These are phyloP conservation scores for Globisporangium canariense DNA, from an alignment of 352 stramenopile species.

Conservation along the genomic window DNA sequence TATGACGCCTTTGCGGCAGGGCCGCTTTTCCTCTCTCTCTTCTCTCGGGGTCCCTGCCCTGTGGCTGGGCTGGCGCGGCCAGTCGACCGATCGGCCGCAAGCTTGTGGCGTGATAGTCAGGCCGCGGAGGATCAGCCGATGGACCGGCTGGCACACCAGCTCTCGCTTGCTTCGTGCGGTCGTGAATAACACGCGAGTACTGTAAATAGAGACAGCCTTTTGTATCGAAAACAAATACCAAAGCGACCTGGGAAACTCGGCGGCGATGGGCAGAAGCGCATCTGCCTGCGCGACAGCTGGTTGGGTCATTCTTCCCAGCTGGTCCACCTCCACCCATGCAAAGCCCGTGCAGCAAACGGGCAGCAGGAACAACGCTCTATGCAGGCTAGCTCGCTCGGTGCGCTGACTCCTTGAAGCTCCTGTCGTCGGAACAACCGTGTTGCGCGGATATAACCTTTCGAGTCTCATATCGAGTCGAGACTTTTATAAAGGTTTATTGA, in stretches of 20 bases:
- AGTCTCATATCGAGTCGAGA: neutral
- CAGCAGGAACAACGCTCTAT: neutral
- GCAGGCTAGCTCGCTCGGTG: neutral
- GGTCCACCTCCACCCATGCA: slow-evolving; percentile 17
- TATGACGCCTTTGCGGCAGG: slow-evolving; percentile 7
- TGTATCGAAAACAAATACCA: neutral
- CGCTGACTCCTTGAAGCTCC: slow-evolving; percentile 19
- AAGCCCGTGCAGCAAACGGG: slow-evolving; percentile 8
- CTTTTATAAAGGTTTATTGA: neutral
- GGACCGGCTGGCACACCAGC: slow-evolving; percentile 13
- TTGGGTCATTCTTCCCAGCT: slow-evolving; percentile 23
- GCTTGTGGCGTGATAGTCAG: neutral
- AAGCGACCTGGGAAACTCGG: slow-evolving; percentile 11
- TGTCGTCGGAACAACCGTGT: slow-evolving; percentile 7
- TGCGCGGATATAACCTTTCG: neutral
- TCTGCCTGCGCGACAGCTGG: slow-evolving; percentile 11
- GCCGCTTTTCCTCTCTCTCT: neutral
- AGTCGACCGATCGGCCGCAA: slow-evolving; percentile 5
- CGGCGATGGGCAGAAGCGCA: slow-evolving; percentile 16
- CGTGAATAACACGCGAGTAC: slow-evolving; percentile 4
- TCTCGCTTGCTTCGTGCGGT: slow-evolving; percentile 5
- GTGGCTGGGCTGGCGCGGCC: neutral
- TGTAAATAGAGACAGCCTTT: slow-evolving; percentile 12
- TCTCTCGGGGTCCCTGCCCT: neutral
- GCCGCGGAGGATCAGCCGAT: slow-evolving; percentile 1